Evolutionary conservation across 2,329 filamentous ascomycete species (phyloP), one percentile per base, ranked within the genome.

Genomic region (Scedosporium minutisporum): DNA sequence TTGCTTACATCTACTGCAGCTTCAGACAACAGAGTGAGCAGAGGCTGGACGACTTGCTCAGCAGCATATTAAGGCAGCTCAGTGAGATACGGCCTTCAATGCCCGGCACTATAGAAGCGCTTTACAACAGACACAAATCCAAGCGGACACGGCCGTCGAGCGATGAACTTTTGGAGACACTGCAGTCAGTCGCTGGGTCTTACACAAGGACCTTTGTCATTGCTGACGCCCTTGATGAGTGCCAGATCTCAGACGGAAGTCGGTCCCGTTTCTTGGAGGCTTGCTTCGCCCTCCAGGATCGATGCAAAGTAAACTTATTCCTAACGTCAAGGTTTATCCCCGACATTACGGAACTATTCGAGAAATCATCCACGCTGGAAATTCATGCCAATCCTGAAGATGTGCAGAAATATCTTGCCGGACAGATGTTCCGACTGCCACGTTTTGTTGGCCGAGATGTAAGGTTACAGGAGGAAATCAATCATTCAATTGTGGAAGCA

Each of bases 1-100:
- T 76, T 18, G 70, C 70, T 1, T 76, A 71, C 33, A 7, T 73
- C 1, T 76, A 71, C 55, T 74, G 68, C 61, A 70, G 74, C 41
- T 74, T 71, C 57, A 66, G 67, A 10, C 63, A 58, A 0, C 66
- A 69, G 1, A 66, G 66, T 1, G 66, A 67, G 1, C 73, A 74
- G 46, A 67, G 18, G 5, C n/a, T 63, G 0, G 33, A 63, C 0
- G 60, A 67, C 6, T 57, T 76, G 1, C 61, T 75, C 0, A 58
- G 66, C 0, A 71, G 67, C 57, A 61, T 77, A 1, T 21, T 74
- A 1, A 72, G 72, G 48, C 75, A 77, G 58, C 68, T 77, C 0
- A 60, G 63, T 0, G 64, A n/a, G n/a, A n/a, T n/a, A n/a, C n/a
- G 29, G 9, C 16, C 21, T 1, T 6, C n/a, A 1, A 16, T 62